Base-by-base conservation (phyloP, 495 filamentous ascomycete species). In the Daldinia decipiens region DNA sequence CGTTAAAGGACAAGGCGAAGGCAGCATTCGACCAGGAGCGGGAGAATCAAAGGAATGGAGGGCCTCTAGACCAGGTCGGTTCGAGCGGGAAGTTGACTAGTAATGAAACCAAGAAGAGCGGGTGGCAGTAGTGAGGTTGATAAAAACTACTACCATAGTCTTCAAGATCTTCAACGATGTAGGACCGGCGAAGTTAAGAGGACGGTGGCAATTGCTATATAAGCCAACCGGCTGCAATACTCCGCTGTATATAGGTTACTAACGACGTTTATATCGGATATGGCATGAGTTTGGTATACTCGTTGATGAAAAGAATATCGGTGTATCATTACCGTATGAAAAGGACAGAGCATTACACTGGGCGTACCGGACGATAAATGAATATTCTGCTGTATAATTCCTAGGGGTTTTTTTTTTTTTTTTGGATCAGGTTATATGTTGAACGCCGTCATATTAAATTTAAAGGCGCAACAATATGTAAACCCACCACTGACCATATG, bases 11-110 rank as follows among this genome's bases (percentile, higher is more conserved):
- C 7, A 82, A 81, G 71, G 80, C 79, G 24, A 79, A 76, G 58
- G 66, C 83, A 21, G 88, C 87, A 17, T 82, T 84, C 58, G 82
- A 82, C 57, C 70, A 79, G 38, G 84, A 87, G 75, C 80, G 80
- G 66, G 80, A 82, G 60, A 84, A 81, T 53, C 81, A 87, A 75
- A 74, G 75, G 59, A 68, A 68, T n/a, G 84, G 84, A 15, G 85
- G 84, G 6, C 77, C 81, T 26, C 67, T 86, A 38, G 84, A 86
- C 62, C 79, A 79, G 69, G 54, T 86, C 45, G 84, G 81, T 4
- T 59, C 78, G 17, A 68, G 73, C 27, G 61, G 24, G 51, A 72
- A 51, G 50, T 32, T 19, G 29, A 64, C 24, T 15, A 24, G 53
- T 26, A 45, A 43, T 47, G 55, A 65, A 47, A 52, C 50, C 0